phyloP scores from a whole-genome alignment of 2,329 filamentous ascomycete species.

The Claviceps sp. region DNA sequence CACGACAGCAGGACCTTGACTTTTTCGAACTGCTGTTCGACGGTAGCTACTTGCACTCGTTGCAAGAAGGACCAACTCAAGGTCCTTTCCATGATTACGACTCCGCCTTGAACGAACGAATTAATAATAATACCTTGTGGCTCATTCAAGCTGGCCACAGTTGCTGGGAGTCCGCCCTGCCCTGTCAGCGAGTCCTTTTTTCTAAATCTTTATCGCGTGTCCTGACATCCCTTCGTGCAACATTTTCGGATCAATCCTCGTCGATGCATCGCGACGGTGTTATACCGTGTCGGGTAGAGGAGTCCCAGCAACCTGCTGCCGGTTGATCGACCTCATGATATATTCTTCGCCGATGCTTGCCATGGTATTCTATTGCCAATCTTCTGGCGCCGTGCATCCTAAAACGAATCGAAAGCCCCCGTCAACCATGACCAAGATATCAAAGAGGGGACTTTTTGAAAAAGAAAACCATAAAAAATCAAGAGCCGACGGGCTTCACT shows the following conservation, averaged over 20 bases:
- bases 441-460: not conserved
- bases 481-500: no score
- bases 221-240: not conserved
- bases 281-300: slow-evolving; percentile 1
- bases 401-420: no score
- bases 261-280: slow-evolving; percentile 7
- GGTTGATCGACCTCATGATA: not conserved
- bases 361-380: not conserved
- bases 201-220: not conserved
- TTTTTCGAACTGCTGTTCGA: not conserved
- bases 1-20: not conserved
- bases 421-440: not conserved
- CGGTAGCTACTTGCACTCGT: not conserved
- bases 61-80: not conserved
- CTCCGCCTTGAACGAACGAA: not conserved
- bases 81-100: not conserved
- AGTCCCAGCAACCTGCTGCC: not conserved
- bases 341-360: not conserved
- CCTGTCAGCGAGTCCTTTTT: not conserved
- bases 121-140: not conserved
- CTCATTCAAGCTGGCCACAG: not conserved
- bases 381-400: not conserved
- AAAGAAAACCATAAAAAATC: no score
- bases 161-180: no score
- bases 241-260: not conserved